Base-by-base conservation (phyloP, 306 rosid genomes). In the Ormosia semicastrata region DNA sequence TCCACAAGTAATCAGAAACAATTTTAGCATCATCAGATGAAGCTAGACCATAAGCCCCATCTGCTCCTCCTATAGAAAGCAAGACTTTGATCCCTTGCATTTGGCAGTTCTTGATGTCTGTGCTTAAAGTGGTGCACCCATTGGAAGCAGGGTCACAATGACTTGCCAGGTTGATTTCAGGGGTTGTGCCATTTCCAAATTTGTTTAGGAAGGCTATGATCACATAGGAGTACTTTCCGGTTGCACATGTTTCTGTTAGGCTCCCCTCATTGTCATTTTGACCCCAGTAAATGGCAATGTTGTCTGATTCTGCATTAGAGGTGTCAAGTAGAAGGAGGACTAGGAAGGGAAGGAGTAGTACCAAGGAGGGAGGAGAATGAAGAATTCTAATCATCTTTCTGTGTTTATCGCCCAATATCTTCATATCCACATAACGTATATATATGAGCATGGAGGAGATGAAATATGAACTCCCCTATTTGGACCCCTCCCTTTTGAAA, bases 231-330 rank as follows among this genome's bases (percentile, higher is more conserved):
- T 86, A 88, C n/a, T 41, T 88, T 53, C 81, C 77, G 0, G 90
- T 84, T 73, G 90, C 83, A 49, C 95, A 91, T 24, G 93, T 77
- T 75, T 89, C 77, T 3, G 76, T 56, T 8, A 91, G 36, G 13
- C 81, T 89, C 6, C 91, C 90, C 50, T 91, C 93, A 2, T 53
- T 29, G 6, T 64, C 73, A 13, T 63, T 52, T 80, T 88, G 92
- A 39, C 93, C 92, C 93, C 96, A 91, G 46, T 91, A 91, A 50
- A 86, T 71, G 5, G 90, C 89, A 11, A 89, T 86, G 41, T 73
- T 66, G 52, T 65, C 2, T 17, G 66, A 18, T 4, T 78, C 82
- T 0, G 82, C 87, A 3, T 77, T 7, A 62, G 85, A 79, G 53
- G 66, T 24, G 15, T 57, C 15, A 79, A 71, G 43, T 10, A 40